Conservation (phyloP, 768 basidiomycete genomes). For the Strobilomyces confusus region DNA sequence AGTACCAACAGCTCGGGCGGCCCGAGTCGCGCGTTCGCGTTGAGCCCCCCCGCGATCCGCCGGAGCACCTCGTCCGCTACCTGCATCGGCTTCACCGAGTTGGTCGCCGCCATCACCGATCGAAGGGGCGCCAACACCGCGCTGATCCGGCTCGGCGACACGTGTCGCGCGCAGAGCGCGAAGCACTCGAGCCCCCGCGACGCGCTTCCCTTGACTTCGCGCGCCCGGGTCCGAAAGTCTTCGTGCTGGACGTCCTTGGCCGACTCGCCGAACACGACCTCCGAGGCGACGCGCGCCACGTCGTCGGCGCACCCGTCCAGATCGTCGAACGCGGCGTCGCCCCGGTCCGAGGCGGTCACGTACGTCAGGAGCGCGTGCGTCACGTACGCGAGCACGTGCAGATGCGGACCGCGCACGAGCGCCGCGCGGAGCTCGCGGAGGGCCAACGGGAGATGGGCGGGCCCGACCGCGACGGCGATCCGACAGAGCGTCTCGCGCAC, state of each 20-base stretch:
- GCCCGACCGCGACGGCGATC: constrained; percentile 69
- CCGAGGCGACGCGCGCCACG: constrained; percentile 75
- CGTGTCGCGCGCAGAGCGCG: constrained; percentile 69
- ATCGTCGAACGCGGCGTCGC: constrained; percentile 48
- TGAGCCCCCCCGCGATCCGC: constrained; percentile 78
- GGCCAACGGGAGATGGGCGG: constrained; percentile 65
- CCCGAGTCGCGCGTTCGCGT: constrained; percentile 69
- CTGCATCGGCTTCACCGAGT: constrained; percentile 71
- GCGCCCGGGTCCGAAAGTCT: constrained; percentile 92
- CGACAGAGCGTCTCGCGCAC: constrained; percentile 79
- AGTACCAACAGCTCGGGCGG: constrained; percentile 72
- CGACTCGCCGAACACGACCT: constrained; percentile 93
- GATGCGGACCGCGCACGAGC: constrained; percentile 85
- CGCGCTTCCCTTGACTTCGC: constrained; percentile 81
- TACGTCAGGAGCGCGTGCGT: constrained; percentile 80
- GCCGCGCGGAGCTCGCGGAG: constrained; percentile 82
- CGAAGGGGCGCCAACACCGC: constrained; percentile 74
- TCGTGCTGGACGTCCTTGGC: constrained; percentile 84
- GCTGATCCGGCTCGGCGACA: constrained; percentile 75
- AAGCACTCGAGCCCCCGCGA: constrained; percentile 87
- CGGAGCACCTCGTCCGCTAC: constrained; percentile 87
- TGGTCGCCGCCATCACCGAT: constrained; percentile 82
- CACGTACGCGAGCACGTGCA: constrained; percentile 86
- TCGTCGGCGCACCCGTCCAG: constrained; percentile 79
- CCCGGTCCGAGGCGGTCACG: constrained; percentile 57